Evolutionary conservation across 768 basidiomycete genomes (phyloP), one percentile per base, ranked within the genome.

Genomic region (Trametes meyenii): DNA sequence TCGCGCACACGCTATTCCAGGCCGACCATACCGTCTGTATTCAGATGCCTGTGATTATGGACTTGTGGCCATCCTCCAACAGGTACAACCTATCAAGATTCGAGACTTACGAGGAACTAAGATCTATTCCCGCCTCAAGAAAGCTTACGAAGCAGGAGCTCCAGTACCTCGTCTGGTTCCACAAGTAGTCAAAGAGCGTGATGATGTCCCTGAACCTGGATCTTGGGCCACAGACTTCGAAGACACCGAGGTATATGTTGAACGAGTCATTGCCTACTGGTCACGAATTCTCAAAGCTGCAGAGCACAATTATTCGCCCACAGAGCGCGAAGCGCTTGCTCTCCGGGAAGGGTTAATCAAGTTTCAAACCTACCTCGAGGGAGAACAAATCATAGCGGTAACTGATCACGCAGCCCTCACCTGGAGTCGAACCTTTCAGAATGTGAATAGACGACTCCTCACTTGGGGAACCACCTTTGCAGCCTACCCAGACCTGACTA

Each of bases 351-450:
- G 66, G 1, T 62, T 71, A 1, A 62, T 71, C 51, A 67, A 67
- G 38, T 71, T 71, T 45, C 70, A 71, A 48, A 48, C 66, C 4
- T 67, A 55, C 64, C 56, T 71, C 29, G 70, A 71, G 58, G 70
- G 70, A 12, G 66, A 67, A 57, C 10, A 60, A 2, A 42, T 71
- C n/a, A n/a, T 63, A 7, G 52, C 56, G 0, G 59, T 71, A 50
- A 70, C 69, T 0, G 53, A 67, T 42, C 69, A 65, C 24, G 61
- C 61, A 64, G 76, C 77, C 0, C 61, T 79, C 0, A 72, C 69
- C 0, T 79, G 78, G 78, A 71, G 69, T 33, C 67, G 63, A 35
- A 76, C 76, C 0, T 78, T 71, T 58, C 70, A 79, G 54, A 77
- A 78, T 64, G 66, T 73, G 1, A 79, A 79, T 53, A 55, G 74